Percentiles rank a stretch among this genome's conserved stretches.
Conservation (phyloP, 2,329 filamentous ascomycete genomes). For the Monilinia vaccinii-corymbosi region DNA sequence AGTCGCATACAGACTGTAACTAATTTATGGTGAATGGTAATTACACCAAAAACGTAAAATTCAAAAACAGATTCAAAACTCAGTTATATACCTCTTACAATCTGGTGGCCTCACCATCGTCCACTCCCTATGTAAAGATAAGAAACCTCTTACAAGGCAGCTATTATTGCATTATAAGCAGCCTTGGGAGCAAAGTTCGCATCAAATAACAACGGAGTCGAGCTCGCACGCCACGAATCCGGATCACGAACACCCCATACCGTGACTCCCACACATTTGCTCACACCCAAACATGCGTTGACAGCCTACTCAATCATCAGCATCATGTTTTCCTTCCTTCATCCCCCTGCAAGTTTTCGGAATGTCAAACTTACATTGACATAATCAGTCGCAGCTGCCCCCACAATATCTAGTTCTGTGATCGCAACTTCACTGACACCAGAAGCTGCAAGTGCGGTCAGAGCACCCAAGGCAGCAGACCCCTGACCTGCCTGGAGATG, state of each 20-base stretch:
- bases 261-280: conserved; percentile 28
- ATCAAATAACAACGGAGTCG: conserved; percentile 46
- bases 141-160: neutral
- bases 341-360: neutral
- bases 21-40: neutral
- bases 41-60: neutral
- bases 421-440: conserved; percentile 48
- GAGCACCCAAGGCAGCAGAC: conserved; percentile 9
- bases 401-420: conserved; percentile 50
- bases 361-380: conserved; percentile 13
- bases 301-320: conserved; percentile 13
- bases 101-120: neutral
- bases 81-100: neutral
- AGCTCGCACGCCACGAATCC: conserved; percentile 43
- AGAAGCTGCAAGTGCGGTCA: conserved; percentile 33
- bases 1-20: neutral
- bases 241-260: conserved; percentile 28
- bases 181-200: conserved; percentile 41
- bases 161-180: conserved; percentile 37
- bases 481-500: conserved; percentile 14
- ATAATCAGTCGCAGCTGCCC: conserved; percentile 15
- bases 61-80: neutral
- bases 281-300: conserved; percentile 23
- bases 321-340: too few relatives aligned
- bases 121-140: neutral